Evolutionary conservation across 2,329 filamentous ascomycete genomes (phyloP), one percentile per base, ranked within the genome.

Genomic region (Trichoderma breve): DNA sequence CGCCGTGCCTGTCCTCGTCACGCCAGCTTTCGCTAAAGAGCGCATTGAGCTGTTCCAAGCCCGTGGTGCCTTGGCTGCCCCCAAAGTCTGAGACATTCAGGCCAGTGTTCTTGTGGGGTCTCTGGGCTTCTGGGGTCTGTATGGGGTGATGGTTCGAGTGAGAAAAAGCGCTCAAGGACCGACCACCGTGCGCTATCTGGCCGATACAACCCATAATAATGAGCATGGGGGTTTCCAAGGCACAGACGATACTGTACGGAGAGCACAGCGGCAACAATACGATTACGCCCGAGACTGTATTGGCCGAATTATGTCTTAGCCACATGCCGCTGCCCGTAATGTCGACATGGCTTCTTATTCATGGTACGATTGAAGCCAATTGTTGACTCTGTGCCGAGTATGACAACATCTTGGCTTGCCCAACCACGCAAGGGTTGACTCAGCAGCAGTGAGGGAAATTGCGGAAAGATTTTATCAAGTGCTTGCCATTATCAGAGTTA

Each of bases 121-220:
- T 28, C 24, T 11, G 51, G 24, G 28, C 24, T 58, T 47, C 57
- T 36, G 57, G 67, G 67, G 57, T 69, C 66, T 12, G 67, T 51
- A 70, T 70, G 67, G 67, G 67, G 67, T 70, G 39, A 61, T 69
- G 67, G 66, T 62, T 70, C 67, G 67, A 69, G 66, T n/a, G 57
- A 61, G 21, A 62, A 70, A 70, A 70, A 70, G 57, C 67, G 57
- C 67, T 62, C 67, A 70, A 53, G 30, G 63, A 30, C 47, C 62
- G 55, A 69, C 36, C 26, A 61, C 66, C 36, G 66, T 69, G 55
- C 65, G 47, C 65, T 43, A 32, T 70, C 39, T 36, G 65, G 67
- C 57, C 67, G 21, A 61, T 39, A 36, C 30, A 28, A 34, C 55
- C 64, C 51, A 55, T 67, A n/a, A 5, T 28, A n/a, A 43, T 4